Evolutionary conservation across 345 rosid species (phyloP).

Genomic region (Eutrema heterophyllum): DNA sequence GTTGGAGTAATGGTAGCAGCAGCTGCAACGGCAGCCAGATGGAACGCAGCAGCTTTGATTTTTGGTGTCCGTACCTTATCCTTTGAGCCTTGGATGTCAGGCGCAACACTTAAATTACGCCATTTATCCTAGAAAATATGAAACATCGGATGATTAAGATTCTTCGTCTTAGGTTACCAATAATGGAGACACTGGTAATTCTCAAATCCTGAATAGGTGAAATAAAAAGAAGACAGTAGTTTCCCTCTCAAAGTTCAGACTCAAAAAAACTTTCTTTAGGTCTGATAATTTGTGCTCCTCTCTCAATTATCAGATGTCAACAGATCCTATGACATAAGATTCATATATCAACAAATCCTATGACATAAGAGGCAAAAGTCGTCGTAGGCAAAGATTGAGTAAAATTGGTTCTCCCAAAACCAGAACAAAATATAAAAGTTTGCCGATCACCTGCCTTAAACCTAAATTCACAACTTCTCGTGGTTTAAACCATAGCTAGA

Average conservation of each 20-base stretch:
- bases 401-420: neutral
- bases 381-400: neutral
- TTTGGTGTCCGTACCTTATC: constrained; percentile 50
- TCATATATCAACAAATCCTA: neutral
- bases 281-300: neutral
- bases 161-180: constrained; percentile 1
- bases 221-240: neutral
- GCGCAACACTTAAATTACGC: constrained; percentile 68
- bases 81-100: constrained; percentile 48
- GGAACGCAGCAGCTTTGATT: constrained; percentile 37
- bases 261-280: neutral
- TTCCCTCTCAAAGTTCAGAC: neutral
- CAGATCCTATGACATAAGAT: neutral
- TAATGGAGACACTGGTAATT: neutral
- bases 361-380: neutral
- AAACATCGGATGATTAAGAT: constrained; percentile 8
- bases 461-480: neutral
- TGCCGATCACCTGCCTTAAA: neutral
- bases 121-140: constrained; percentile 59
- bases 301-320: neutral
- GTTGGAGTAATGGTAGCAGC: constrained; percentile 20
- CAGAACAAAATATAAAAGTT: neutral
- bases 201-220: neutral
- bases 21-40: constrained; percentile 29
- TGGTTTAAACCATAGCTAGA: neutral